These are phyloP conservation scores for Inga oerstediana DNA, from an alignment of 306 rosid species.

Conservation along the genomic window DNA sequence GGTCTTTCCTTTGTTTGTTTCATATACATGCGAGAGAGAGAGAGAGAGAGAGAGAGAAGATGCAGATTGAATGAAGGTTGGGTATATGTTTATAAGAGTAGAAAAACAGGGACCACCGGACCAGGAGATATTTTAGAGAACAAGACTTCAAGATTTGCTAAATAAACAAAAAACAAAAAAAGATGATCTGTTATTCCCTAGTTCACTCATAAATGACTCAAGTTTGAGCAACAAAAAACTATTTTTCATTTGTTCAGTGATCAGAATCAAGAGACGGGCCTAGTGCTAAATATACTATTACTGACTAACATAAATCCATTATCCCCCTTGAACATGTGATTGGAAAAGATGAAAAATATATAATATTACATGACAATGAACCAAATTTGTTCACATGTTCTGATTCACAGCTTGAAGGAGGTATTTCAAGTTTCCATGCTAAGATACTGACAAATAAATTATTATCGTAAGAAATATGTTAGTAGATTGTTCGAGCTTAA, in stretches of 20 bases:
- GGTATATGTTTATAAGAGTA: no score
- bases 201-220: not conserved
- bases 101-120: no score
- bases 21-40: no score
- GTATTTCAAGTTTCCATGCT: not conserved
- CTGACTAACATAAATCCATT: not conserved
- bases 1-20: no score
- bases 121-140: not conserved
- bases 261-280: not conserved
- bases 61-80: no score
- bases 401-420: constrained; percentile 8
- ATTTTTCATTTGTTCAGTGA: not conserved
- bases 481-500: constrained; percentile 76
- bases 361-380: not conserved
- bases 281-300: not conserved
- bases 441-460: not conserved
- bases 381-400: not conserved
- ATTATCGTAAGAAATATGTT: constrained; percentile 86
- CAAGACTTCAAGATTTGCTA: not conserved
- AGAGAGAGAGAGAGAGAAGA: no score
- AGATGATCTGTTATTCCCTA: not conserved
- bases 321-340: not conserved
- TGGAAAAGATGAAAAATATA: not conserved
- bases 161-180: not conserved
- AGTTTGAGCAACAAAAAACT: constrained; percentile 14